Base-by-base conservation (phyloP, 108 stramenopile genomes). In the Mediolabrus comicus region DNA sequence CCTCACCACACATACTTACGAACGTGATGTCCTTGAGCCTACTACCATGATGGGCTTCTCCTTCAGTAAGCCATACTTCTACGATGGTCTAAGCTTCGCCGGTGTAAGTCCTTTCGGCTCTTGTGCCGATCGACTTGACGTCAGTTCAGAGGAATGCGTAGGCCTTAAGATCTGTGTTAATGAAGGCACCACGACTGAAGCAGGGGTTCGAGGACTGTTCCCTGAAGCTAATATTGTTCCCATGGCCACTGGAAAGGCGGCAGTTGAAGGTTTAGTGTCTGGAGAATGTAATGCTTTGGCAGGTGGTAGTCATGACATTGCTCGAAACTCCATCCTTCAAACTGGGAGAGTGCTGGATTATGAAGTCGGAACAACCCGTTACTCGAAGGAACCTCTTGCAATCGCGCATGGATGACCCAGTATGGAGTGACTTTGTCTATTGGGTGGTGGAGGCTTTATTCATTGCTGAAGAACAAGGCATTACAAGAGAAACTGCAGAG, bases 391-490 rank as follows among this genome's bases (percentile, higher is more conserved):
- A n/a, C n/a, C n/a, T n/a, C n/a, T n/a, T n/a, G n/a, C n/a, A n/a
- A n/a, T n/a, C 74, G 2, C 66, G 66, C 24, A 26, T 49, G 12
- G 71, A 76, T 59, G 81, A 82, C 36, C 59, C 53, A 2, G 16
- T 51, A 32, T 82, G 81, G 81, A 41, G 70, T 28, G 51, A 67
- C 14, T 82, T 82, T 63, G 75, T 76, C 14, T 65, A 52, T 31
- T 82, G 81, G 81, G 59, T 82, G 4, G 70, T 82, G n/a, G 10
- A 9, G 17, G 41, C 49, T 19, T 72, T 55, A 7, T 32, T 82
- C n/a, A 67, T 63, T 62, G 75, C 81, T 4, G 81, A 82, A 58
- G 75, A 82, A 57, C 12, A 72, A 43, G 64, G 59, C 11, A 82
- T 82, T 27, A 77, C 70, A 0, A 26, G 49, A 55, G 53, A 59